Percentiles rank a stretch among this genome's conserved stretches.
These are phyloP conservation scores for Guadua angustifolia DNA, from an alignment of 176 grass and related monocot species.

Conservation along the genomic window DNA sequence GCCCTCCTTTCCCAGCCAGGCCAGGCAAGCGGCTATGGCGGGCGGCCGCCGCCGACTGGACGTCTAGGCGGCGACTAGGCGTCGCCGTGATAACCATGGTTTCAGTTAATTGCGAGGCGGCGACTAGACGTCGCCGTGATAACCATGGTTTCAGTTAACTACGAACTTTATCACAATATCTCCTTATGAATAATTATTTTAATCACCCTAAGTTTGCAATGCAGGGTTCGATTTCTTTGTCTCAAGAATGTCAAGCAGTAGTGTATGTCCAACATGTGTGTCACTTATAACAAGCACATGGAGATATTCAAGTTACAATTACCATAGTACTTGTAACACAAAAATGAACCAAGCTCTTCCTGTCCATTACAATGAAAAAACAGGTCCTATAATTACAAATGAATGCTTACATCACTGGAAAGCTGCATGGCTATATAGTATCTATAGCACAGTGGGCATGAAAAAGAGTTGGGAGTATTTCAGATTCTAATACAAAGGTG, in stretches of 20 bases:
- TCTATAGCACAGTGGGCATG: conserved; percentile 19
- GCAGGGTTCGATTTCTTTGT: neutral
- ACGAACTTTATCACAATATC: neutral
- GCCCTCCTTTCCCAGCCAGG: too few species aligned
- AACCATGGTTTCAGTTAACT: conserved; percentile 27
- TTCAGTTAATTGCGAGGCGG: too few species aligned
- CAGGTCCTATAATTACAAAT: conserved; percentile 1
- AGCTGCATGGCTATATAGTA: conserved; percentile 14
- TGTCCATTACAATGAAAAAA: conserved; percentile 20
- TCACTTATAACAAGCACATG: conserved; percentile 6
- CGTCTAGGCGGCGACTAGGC: too few species aligned
- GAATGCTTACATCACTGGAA: conserved; percentile 17
- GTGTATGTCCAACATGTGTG: neutral
- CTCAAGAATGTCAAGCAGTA: conserved; percentile 17
- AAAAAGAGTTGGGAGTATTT: neutral
- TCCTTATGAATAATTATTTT: conserved; percentile 3
- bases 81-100: too few species aligned
- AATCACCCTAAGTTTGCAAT: neutral
- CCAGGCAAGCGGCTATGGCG: too few species aligned
- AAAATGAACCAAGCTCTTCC: conserved; percentile 21
- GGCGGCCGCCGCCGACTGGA: too few species aligned
- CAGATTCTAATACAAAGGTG: conserved; percentile 15
- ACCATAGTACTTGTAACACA: neutral
- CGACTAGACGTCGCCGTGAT: too few species aligned
- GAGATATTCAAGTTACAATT: conserved; percentile 11